Conservation (phyloP, 2,329 filamentous ascomycete species). For the Akanthomyces muscarius region DNA sequence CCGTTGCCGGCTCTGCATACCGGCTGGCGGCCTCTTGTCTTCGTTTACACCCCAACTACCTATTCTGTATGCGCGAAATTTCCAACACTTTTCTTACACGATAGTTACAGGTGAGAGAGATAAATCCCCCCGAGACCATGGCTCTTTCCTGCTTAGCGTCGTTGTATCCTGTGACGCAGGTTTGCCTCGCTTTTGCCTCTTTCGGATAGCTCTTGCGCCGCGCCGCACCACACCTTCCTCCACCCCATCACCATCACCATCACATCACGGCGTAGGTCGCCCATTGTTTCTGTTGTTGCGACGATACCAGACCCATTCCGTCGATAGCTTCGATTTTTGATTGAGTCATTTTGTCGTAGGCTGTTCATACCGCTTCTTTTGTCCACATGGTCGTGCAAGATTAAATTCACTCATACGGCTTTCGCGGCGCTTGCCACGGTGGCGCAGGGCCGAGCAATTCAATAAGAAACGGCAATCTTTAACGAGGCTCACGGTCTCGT, state of each 20-base stretch:
- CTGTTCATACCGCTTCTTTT: too few species aligned
- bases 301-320: neutral
- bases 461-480: neutral
- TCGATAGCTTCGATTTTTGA: neutral
- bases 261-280: too few species aligned
- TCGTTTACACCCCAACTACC: neutral
- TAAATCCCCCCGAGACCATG: neutral
- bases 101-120: too few species aligned
- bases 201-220: conserved; percentile 7
- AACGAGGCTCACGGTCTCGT: too few species aligned
- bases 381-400: too few species aligned
- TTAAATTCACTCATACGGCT: too few species aligned
- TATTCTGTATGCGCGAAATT: conserved; percentile 1
- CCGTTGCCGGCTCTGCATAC: neutral
- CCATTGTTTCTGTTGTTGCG: neutral
- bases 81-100: neutral
- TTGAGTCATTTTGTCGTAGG: neutral
- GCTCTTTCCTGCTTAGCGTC: neutral
- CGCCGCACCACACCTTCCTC: neutral
- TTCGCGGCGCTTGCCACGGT: too few species aligned
- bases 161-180: conserved; percentile 8
- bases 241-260: neutral
- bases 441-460: neutral
- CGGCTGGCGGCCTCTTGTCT: conserved; percentile 5
- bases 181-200: conserved; percentile 8